Evolutionary conservation across 352 stramenopile genomes (phyloP).

Genomic region (Aphanomyces invadans): DNA sequence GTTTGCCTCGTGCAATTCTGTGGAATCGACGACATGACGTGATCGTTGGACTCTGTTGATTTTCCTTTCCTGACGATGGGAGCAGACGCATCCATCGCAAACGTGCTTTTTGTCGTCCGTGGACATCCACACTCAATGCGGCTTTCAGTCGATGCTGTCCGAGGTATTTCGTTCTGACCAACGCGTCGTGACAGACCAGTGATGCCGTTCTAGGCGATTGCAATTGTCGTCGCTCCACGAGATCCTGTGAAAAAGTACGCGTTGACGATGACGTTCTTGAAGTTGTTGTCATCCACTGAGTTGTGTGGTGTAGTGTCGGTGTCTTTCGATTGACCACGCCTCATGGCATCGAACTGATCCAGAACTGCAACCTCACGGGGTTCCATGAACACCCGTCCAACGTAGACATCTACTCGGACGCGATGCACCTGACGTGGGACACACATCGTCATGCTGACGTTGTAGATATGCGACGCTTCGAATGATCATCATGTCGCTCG

Average conservation of each 20-base stretch:
- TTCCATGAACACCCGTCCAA: constrained; percentile 80
- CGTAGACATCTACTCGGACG: constrained; percentile 72
- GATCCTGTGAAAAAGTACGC: constrained; percentile 57
- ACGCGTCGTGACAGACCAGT: not conserved
- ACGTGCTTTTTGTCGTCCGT: constrained; percentile 85
- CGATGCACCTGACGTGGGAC: constrained; percentile 64
- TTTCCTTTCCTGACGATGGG: no score
- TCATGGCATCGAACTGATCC: constrained; percentile 74
- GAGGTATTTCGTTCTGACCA: constrained; percentile 36
- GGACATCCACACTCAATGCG: constrained; percentile 86
- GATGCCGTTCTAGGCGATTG: constrained; percentile 44
- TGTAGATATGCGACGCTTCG: constrained; percentile 57
- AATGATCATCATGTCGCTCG: not conserved
- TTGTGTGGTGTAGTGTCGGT: constrained; percentile 56
- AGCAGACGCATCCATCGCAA: constrained; percentile 79
- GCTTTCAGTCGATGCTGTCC: constrained; percentile 83
- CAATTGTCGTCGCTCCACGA: constrained; percentile 77
- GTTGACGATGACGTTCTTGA: not conserved
- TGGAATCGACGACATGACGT: no score
- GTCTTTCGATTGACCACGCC: constrained; percentile 80
- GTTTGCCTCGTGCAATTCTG: no score
- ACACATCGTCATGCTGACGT: constrained; percentile 32
- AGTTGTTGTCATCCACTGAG: not conserved
- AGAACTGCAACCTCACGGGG: constrained; percentile 77
- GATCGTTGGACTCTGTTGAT: no score